Evolutionary conservation across 176 grass and related monocot genomes (phyloP).

Genomic region (Pontederia paniculata): DNA sequence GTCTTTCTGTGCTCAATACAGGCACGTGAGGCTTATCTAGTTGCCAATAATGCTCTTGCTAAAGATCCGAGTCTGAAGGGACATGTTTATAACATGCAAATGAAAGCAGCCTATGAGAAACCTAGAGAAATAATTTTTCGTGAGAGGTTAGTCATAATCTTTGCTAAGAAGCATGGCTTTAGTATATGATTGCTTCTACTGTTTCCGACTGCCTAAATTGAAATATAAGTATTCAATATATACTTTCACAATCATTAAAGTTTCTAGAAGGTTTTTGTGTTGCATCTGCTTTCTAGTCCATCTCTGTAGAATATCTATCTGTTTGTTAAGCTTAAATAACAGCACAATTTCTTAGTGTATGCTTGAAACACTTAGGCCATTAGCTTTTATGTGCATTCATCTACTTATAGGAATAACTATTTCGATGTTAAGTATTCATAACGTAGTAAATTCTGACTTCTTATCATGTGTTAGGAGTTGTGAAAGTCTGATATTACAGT

Average conservation of each 20-base stretch:
- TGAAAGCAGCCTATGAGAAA: constrained; percentile 72
- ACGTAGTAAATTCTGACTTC: not conserved
- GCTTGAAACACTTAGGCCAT: too few relatives aligned
- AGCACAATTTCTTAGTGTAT: too few relatives aligned
- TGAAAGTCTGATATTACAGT: not conserved
- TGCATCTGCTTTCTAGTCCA: too few relatives aligned
- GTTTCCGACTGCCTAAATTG: not conserved
- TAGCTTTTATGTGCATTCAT: too few relatives aligned
- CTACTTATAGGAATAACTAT: too few relatives aligned
- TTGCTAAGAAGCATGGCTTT: not conserved
- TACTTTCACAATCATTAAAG: too few relatives aligned
- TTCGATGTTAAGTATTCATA: not conserved
- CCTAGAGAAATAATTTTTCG: constrained; percentile 52
- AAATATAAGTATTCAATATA: not conserved
- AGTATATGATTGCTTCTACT: not conserved
- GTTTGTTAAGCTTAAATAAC: too few relatives aligned
- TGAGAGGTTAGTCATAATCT: constrained; percentile 38
- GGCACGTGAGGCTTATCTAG: constrained; percentile 61
- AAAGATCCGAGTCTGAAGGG: constrained; percentile 77
- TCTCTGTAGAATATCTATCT: too few relatives aligned
- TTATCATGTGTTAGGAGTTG: not conserved
- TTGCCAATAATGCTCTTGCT: constrained; percentile 41
- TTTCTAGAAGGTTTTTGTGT: too few relatives aligned
- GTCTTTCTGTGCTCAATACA: constrained; percentile 9
- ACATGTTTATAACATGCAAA: constrained; percentile 73